Evolutionary conservation across 192 early-diverging fungal genomes (phyloP).

Genomic region (Gigaspora rosea): DNA sequence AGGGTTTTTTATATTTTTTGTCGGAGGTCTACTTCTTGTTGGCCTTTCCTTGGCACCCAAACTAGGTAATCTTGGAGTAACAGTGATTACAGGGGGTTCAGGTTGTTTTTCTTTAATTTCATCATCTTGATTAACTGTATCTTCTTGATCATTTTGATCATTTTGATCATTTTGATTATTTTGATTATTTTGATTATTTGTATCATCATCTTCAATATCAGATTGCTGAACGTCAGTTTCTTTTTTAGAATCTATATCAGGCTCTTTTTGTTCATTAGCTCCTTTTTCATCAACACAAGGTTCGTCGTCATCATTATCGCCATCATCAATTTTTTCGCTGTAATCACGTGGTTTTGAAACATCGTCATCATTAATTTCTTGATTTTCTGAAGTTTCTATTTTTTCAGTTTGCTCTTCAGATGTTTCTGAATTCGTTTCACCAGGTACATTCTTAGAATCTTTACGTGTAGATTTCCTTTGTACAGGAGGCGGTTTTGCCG

Average conservation of each 20-base stretch:
- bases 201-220: constrained; percentile 1
- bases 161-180: neutral
- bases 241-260: neutral
- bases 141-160: neutral
- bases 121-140: neutral
- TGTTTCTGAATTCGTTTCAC: neutral
- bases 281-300: too few species aligned
- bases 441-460: neutral
- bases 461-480: neutral
- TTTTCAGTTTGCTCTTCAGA: neutral
- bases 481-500: constrained; percentile 32
- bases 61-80: constrained; percentile 31
- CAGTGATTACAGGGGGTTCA: constrained; percentile 35
- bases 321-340: too few species aligned
- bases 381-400: too few species aligned
- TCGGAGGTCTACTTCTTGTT: neutral
- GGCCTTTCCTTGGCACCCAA: constrained; percentile 3
- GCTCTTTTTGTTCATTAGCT: neutral
- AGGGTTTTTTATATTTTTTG: neutral
- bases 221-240: neutral
- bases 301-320: too few species aligned
- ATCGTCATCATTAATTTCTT: too few species aligned
- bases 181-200: neutral
- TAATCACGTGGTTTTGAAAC: too few species aligned
- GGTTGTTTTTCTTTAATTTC: constrained; percentile 35